Percentiles rank a stretch among this genome's conserved stretches.
Conservation (phyloP, 164 flowering plant species). For the Brasenia schreberi region DNA sequence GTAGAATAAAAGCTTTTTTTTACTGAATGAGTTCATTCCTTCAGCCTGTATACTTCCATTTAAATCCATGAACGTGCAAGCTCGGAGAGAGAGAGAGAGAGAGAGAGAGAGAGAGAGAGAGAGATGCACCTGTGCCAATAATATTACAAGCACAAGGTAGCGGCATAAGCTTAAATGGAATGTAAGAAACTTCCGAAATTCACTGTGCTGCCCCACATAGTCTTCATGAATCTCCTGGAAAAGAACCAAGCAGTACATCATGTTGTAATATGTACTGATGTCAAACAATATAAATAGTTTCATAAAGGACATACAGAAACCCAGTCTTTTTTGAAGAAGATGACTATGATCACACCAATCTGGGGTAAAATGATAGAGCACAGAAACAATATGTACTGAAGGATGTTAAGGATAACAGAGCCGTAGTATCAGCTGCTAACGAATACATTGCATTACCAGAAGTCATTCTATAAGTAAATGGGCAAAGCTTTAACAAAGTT, state of each 20-base stretch:
- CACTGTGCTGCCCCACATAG: conserved; percentile 11
- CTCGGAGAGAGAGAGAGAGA: background rate
- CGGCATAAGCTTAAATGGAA: conserved; percentile 24
- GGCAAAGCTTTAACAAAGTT: too few species aligned
- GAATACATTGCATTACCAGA: too few species aligned
- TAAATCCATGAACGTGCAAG: background rate
- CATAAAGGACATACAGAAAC: conserved; percentile 14
- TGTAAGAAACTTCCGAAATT: conserved; percentile 4
- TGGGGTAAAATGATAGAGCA: conserved; percentile 22
- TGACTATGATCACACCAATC: conserved; percentile 15
- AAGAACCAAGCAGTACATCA: background rate
- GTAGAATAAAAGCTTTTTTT: too few species aligned
- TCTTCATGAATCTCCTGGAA: conserved; percentile 15
- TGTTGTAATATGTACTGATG: background rate
- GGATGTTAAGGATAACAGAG: conserved; percentile 16
- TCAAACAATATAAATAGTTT: background rate
- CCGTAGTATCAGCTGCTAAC: too few species aligned
- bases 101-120: background rate
- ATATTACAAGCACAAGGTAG: conserved; percentile 10
- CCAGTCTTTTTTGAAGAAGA: conserved; percentile 34
- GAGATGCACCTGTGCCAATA: conserved; percentile 30
- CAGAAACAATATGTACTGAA: conserved; percentile 22
- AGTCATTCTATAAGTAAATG: too few species aligned
- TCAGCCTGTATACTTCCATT: background rate
- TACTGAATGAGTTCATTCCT: background rate